Evolutionary conservation across 1,139 yeast species (phyloP).

Genomic region (Yamadazyma diospyri): DNA sequence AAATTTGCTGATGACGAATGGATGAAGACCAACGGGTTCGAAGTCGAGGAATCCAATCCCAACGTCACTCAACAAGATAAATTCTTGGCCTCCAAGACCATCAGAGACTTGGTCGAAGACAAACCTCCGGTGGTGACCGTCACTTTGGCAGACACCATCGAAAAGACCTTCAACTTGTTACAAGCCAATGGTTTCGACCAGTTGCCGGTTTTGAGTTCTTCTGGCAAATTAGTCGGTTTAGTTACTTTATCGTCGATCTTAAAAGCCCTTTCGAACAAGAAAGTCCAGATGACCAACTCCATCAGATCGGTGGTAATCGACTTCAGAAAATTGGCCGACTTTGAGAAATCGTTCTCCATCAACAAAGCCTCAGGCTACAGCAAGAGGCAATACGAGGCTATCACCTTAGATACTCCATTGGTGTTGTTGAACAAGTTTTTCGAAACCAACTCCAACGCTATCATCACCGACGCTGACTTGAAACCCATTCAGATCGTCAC

Average conservation of each 20-base stretch:
- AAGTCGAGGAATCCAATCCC: constrained; percentile 41
- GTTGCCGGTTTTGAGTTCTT: constrained; percentile 65
- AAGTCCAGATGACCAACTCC: constrained; percentile 56
- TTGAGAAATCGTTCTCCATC: constrained; percentile 64
- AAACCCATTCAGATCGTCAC: constrained; percentile 84
- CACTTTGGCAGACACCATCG: constrained; percentile 56
- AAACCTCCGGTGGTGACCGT: constrained; percentile 84
- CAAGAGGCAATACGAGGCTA: constrained; percentile 64
- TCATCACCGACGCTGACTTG: constrained; percentile 68
- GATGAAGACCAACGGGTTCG: constrained; percentile 78
- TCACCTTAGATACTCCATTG: constrained; percentile 67
- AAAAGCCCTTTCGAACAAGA: constrained; percentile 63
- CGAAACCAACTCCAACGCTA: constrained; percentile 83
- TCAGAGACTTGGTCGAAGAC: constrained; percentile 58
- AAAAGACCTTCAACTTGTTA: constrained; percentile 66
- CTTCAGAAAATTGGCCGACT: constrained; percentile 69
- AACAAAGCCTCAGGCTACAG: constrained; percentile 57
- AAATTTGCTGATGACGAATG: constrained; percentile 91
- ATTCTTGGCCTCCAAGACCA: constrained; percentile 46
- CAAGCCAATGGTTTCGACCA: constrained; percentile 83
- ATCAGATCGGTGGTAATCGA: constrained; percentile 67
- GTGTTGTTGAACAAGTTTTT: constrained; percentile 72
- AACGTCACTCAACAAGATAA: constrained; percentile 51
- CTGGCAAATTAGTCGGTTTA: constrained; percentile 68
- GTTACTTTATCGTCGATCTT: constrained; percentile 75